These are phyloP conservation scores for Gastrolobium villosum DNA, from an alignment of 306 rosid genomes.

Conservation along the genomic window DNA sequence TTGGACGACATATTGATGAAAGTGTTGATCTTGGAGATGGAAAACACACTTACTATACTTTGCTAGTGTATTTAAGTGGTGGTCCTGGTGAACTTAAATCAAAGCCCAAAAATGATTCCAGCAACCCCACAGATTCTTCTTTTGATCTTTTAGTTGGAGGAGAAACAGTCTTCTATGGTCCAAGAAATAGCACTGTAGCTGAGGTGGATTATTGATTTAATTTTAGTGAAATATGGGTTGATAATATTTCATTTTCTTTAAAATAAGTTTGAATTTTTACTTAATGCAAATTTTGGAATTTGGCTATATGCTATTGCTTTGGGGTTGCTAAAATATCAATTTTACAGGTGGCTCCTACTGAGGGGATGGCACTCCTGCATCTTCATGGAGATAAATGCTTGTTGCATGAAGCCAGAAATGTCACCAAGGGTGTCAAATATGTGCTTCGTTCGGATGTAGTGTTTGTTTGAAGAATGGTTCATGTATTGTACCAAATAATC, in stretches of 20 bases:
- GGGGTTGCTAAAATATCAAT: slow-evolving; percentile 41
- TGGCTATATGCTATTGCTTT: slow-evolving; percentile 38
- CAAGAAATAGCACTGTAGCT: slow-evolving; percentile 78
- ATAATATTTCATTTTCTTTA: slow-evolving; percentile 15
- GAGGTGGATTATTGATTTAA: slow-evolving; percentile 62
- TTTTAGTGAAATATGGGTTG: slow-evolving; percentile 17
- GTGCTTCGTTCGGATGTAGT: slow-evolving; percentile 87
- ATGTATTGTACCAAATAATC: slow-evolving; percentile 24
- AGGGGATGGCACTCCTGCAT: slow-evolving; percentile 96
- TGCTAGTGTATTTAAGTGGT: slow-evolving; percentile 88
- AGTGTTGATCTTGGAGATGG: slow-evolving; percentile 80
- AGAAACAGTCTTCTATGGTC: slow-evolving; percentile 90
- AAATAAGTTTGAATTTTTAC: background rate
- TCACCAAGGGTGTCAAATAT: slow-evolving; percentile 82
- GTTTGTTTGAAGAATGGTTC: slow-evolving; percentile 67
- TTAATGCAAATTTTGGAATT: slow-evolving; percentile 31
- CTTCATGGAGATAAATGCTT: slow-evolving; percentile 88
- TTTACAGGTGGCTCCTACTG: slow-evolving; percentile 80
- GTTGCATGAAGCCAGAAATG: slow-evolving; percentile 96
- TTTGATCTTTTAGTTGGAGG: slow-evolving; percentile 82
- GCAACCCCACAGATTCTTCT: slow-evolving; percentile 52
- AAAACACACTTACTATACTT: slow-evolving; percentile 80
- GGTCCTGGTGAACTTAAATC: slow-evolving; percentile 70
- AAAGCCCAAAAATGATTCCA: slow-evolving; percentile 59
- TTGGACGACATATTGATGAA: slow-evolving; percentile 96